Conservation (phyloP, 2,329 filamentous ascomycete genomes). For the Venturia pyrina region DNA sequence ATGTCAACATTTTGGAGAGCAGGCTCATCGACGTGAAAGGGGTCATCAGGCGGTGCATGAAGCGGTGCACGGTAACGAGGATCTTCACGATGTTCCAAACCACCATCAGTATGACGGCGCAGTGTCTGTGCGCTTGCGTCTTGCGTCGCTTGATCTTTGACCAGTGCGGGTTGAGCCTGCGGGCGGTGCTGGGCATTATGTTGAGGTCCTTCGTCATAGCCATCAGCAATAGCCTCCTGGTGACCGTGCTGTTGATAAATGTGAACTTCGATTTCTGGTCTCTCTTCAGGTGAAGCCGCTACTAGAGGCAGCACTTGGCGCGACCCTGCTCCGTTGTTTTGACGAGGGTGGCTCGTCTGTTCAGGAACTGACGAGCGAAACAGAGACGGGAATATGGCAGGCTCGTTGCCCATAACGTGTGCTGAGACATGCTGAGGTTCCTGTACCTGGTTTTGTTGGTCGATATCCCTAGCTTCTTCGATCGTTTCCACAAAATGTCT, state of each 20-base stretch:
- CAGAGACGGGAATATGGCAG: background rate
- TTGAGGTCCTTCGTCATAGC: background rate
- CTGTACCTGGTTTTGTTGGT: background rate
- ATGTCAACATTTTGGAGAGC: background rate
- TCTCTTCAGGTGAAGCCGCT: background rate
- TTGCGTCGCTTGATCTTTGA: background rate
- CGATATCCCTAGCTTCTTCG: background rate
- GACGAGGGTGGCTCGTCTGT: background rate
- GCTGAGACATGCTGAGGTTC: background rate
- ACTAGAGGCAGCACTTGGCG: background rate
- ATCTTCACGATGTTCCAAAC: background rate
- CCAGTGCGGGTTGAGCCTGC: background rate
- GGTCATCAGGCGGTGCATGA: background rate
- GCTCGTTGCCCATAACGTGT: background rate
- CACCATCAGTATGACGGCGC: background rate
- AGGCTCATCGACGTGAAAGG: background rate
- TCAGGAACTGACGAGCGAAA: too few species aligned
- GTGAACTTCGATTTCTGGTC: background rate
- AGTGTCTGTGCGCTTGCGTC: background rate
- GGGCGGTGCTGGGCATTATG: background rate
- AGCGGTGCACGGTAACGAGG: background rate
- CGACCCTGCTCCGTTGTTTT: background rate
- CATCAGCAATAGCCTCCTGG: background rate
- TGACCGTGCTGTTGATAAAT: background rate
- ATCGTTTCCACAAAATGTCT: background rate